A percentile compares a stretch with the other conserved stretches of the same genome.
Evolutionary conservation across 257 asterid genomes (phyloP).

Genomic region (Fraxinus cuspidata): DNA sequence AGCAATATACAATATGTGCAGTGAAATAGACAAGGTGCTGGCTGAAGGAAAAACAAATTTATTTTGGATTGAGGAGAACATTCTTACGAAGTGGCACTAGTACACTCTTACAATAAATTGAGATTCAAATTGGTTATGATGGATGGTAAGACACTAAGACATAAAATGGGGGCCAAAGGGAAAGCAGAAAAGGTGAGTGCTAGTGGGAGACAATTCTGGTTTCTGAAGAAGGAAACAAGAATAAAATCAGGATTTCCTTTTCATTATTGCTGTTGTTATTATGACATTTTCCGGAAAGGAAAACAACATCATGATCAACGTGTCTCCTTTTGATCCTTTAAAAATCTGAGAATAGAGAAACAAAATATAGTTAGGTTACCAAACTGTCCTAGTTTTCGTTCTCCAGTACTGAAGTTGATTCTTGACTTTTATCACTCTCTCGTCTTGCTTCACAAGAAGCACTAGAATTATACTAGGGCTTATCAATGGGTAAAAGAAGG

Average conservation of each 20-base stretch:
- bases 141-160: not conserved
- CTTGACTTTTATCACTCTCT: constrained; percentile 4
- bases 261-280: not conserved
- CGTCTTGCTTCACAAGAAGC: constrained; percentile 15
- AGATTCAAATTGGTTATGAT: not conserved
- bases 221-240: not conserved
- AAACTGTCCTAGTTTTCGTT: not conserved
- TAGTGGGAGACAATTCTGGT: not conserved
- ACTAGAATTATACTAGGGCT: constrained; percentile 4
- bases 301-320: not conserved
- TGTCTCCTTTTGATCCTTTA: not conserved
- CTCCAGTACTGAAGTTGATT: constrained; percentile 7
- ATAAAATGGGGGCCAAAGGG: not conserved
- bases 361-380: not conserved
- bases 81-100: not conserved
- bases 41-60: not conserved
- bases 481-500: not conserved
- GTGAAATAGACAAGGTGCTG: not conserved
- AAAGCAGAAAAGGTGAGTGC: not conserved
- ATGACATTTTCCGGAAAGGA: not conserved
- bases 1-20: not conserved
- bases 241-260: not conserved
- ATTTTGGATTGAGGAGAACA: not conserved
- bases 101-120: not conserved
- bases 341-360: not conserved